Evolutionary conservation across 2,329 filamentous ascomycete genomes (phyloP).

Genomic region (Stenocarpella maydis): DNA sequence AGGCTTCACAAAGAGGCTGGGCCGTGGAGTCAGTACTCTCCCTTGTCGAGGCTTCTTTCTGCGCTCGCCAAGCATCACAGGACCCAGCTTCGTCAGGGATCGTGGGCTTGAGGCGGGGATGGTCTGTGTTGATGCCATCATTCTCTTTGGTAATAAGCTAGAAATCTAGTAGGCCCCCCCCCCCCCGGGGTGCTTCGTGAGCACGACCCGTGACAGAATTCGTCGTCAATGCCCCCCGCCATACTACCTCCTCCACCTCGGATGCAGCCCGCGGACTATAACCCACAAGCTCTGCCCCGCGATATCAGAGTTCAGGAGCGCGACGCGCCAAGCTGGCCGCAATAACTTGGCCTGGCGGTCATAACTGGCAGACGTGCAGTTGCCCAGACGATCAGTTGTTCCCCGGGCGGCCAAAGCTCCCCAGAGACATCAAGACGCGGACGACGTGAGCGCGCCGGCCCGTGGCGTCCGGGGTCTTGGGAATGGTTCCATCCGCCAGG

Average conservation of each 20-base stretch:
- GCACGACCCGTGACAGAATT: neutral
- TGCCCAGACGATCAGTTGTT: neutral
- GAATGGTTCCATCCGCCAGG: neutral
- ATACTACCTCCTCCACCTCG: neutral
- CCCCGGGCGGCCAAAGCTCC: neutral
- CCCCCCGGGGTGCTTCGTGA: neutral
- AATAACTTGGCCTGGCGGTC: neutral
- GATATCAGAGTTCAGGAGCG: neutral
- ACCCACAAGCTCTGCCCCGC: neutral
- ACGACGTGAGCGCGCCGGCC: constrained; percentile 7
- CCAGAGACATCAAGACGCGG: constrained; percentile 6
- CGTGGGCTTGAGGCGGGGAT: neutral
- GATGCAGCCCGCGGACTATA: neutral
- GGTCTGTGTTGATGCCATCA: neutral
- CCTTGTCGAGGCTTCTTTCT: neutral
- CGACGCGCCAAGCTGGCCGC: constrained; percentile 8
- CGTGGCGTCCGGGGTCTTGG: constrained; percentile 1
- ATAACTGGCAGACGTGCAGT: constrained; percentile 1
- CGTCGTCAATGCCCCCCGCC: neutral
- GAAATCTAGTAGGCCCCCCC: constrained; percentile 1
- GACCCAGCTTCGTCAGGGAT: neutral
- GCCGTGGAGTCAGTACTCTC: neutral
- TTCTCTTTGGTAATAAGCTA: constrained; percentile 12
- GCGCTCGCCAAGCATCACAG: constrained; percentile 18
- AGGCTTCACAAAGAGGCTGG: constrained; percentile 3